Base-by-base conservation (phyloP, 2,329 filamentous ascomycete genomes). In the Colletotrichum tropicicola region DNA sequence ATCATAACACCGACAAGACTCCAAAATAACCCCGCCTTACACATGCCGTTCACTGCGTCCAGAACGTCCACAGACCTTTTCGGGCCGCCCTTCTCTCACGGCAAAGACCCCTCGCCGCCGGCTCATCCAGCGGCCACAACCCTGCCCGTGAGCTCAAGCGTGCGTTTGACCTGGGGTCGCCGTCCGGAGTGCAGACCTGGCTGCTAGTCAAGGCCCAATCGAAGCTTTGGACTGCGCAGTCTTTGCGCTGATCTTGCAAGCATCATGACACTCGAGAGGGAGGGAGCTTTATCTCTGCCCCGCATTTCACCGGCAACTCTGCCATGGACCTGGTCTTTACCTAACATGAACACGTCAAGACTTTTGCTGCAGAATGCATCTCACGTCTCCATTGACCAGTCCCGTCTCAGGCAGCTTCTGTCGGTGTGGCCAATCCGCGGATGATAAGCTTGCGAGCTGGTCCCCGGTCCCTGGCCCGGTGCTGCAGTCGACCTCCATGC, bases 201-300 rank as follows among this genome's bases (percentile, higher is more conserved):
- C 19, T 27, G 39, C 28, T 41, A 41, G 6, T 28, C 56, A 23
- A 54, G 23, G 41, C 43, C 49, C 62, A 62, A 62, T 61, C 27
- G 57, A 45, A 51, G 30, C 41, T 27, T 64, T 21, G 48, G 41
- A 37, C 56, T 56, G 27, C 23, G 27, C n/a, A 54, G 32, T 35
- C n/a, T 62, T 43, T 45, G 44, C 44, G 49, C 43, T 55, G 57
- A 65, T 61, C 62, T 37, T 53, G 45, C 47, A 57, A 41, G 58
- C 58, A 58, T 57, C 63, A 66, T 66, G 39, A 30, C 47, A 47
- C 47, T 45, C 23, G 8, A 51, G 45, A 35, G 35, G 27, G 37
- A 48, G 47, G n/a, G 58, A 66, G 44, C 59, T 66, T 63, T 66
- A 62, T 66, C 63, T 66, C 45, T 66, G 63, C 63, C 63, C 63